Base-by-base conservation (phyloP, 352 stramenopile species). In the Pythium coloratum region DNA sequence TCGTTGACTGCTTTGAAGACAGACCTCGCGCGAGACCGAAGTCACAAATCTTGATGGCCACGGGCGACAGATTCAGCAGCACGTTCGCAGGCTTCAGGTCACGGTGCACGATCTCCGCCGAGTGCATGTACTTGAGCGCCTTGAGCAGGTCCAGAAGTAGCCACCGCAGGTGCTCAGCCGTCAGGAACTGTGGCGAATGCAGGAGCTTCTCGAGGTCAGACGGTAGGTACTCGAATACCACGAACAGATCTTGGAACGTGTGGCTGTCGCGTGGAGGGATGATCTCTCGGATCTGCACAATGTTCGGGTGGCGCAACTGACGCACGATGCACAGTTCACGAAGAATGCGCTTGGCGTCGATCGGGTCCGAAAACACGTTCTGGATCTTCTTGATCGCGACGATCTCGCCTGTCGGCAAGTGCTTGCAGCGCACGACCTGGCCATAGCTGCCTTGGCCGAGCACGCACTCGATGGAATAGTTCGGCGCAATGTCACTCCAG, bases 111-210 rank as follows among this genome's bases (percentile, higher is more conserved):
- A 97, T 95, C 71, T 92, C 82, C 6, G 88, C 86, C 24, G 85
- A 94, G 73, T 95, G 87, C 87, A 95, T 94, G 72, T 95, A 95
- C 82, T 95, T 95, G 55, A 95, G 76, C 36, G 87, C 87, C 71
- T 95, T 95, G 46, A 95, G 75, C 42, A 95, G 62, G 72, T 95
- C 87, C 36, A 95, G 62, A 9, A 95, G 70, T n/a, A 95, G 65
- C 87, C 87, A 95, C 4, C 87, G 81, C 61, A 95, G 63, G 63
- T 95, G 87, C 46, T 95, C 87, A 1, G 87, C 87, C 8, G 84
- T 95, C 5, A 95, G 64, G 33, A 94, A 95, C 66, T 95, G 87
- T 20, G 87, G 87, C 26, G 85, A 94, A 68, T 95, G 87, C 36
- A 95, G 69, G 36, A 95, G 70, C 64, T 95, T 95, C 53, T 95